Evolutionary conservation across 2,329 filamentous ascomycete genomes (phyloP), one percentile per base, ranked within the genome.

Genomic region (Lasiodiplodia citricola): DNA sequence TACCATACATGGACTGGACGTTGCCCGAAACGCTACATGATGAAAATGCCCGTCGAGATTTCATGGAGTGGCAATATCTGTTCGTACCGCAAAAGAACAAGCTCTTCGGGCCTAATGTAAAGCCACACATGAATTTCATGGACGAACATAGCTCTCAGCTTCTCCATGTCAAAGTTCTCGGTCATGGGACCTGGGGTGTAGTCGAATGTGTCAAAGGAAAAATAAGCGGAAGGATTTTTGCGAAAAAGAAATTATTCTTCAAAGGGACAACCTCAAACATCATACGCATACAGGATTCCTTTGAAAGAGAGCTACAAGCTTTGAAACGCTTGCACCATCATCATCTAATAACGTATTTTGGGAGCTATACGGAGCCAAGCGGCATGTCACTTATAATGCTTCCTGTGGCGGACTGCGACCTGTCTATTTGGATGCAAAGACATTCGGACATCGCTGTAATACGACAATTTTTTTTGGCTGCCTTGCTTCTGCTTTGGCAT

Each of bases 381-480:
- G 62, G 7, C 10, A 16, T 56, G 1, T 38, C 41, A 21, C 18
- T 69, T 16, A 55, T 69, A 6, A 70, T 70, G 66, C 31, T 35
- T 7, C 66, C 66, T 0, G 57, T 70, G 4, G 68, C 68, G 10
- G 68, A 69, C 21, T 67, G 51, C 31, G 60, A 70, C 25, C 69
- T 72, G 2, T 55, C 21, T 65, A 50, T 28, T 50, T 62, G 38
- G 41, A n/a, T 51, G 2, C 21, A 25, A 8, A 3, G 14, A 31
- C 65, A 13, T 60, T 68, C 51, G 23, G 21, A 54, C 18, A 21
- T 62, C n/a, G 11, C 16, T 23, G 56, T 67, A n/a, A 47, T 74
- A 16, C 67, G 70, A 47, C 71, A 69, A 23, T 76, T 72, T 66
- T 78, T 77, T 70, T 74, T 73, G 41, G n/a, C n/a, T 77, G 76